Conservation (phyloP, 1,139 yeast genomes). For the Hyphopichia burtonii region DNA sequence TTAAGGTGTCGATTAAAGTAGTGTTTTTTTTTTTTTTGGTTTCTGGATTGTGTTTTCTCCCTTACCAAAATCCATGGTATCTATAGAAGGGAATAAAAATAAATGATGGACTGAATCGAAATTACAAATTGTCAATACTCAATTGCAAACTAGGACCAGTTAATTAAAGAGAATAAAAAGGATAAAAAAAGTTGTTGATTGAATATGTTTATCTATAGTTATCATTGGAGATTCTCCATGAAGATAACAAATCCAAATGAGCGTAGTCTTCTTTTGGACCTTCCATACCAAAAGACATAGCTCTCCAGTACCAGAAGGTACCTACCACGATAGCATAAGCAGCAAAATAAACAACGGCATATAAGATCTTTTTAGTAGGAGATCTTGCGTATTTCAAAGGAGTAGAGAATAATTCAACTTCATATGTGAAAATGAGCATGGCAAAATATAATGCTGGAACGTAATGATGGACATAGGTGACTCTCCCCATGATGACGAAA, state of each 20-base stretch:
- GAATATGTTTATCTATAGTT: conserved; percentile 16
- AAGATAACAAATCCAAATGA: conserved; percentile 70
- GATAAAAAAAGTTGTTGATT: neutral
- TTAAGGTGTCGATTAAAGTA: neutral
- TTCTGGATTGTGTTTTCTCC: neutral
- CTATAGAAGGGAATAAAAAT: no score
- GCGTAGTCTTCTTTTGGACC: conserved; percentile 70
- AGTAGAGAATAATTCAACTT: conserved; percentile 62
- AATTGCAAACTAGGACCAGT: neutral
- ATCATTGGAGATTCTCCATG: conserved; percentile 63
- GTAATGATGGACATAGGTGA: conserved; percentile 95
- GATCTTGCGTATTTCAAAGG: conserved; percentile 35
- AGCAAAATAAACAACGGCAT: conserved; percentile 35
- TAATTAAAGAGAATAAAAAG: neutral
- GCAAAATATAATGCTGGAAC: conserved; percentile 97
- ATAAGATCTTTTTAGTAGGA: conserved; percentile 20
- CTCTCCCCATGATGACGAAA: conserved; percentile 93
- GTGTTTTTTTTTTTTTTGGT: neutral
- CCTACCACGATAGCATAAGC: conserved; percentile 61
- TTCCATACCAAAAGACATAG: conserved; percentile 86
- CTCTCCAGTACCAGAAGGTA: conserved; percentile 70
- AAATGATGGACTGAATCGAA: neutral
- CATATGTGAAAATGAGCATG: conserved; percentile 73
- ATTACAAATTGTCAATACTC: neutral
- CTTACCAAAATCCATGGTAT: no score